Percentiles rank a stretch among this genome's conserved stretches.
These are phyloP conservation scores for Pittosporum tobira DNA, from an alignment of 129 eudicot species.

Conservation along the genomic window DNA sequence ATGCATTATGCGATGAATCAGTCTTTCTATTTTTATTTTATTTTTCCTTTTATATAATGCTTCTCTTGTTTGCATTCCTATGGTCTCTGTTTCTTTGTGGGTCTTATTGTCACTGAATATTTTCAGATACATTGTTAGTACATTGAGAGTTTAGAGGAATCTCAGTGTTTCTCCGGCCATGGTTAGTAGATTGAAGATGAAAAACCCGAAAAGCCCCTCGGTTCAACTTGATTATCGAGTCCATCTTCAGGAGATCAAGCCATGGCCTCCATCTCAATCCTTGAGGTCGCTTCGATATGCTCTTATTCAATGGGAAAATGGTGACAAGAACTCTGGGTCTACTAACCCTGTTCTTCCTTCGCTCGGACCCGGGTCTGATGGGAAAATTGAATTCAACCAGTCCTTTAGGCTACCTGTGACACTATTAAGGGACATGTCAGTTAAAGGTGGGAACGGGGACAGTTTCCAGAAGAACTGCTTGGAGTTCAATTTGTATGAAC, in stretches of 20 bases:
- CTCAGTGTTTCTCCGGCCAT: conserved; percentile 19
- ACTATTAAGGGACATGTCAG: conserved; percentile 42
- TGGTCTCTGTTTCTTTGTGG: neutral
- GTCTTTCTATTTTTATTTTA: neutral
- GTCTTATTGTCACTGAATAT: neutral
- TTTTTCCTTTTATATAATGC: neutral
- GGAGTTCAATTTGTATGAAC: conserved; percentile 75
- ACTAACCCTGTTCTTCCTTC: conserved; percentile 66
- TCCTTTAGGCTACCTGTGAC: conserved; percentile 55
- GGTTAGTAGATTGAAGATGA: conserved; percentile 55
- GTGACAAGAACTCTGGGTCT: conserved; percentile 56
- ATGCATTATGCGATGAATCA: neutral
- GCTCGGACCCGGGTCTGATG: conserved; percentile 45
- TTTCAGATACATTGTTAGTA: neutral
- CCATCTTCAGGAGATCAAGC: conserved; percentile 71
- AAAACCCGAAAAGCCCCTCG: conserved; percentile 36
- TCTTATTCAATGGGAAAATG: conserved; percentile 72
- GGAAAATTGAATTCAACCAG: conserved; percentile 70
- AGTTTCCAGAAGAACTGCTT: conserved; percentile 52
- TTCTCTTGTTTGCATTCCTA: neutral
- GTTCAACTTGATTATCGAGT: conserved; percentile 53
- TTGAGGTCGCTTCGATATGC: conserved; percentile 54
- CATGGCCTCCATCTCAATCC: conserved; percentile 92
- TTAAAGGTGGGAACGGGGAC: conserved; percentile 42
- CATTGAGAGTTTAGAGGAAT: neutral